Conservation (phyloP, 2,329 filamentous ascomycete species). For the Simplicillium aogashimaense region DNA sequence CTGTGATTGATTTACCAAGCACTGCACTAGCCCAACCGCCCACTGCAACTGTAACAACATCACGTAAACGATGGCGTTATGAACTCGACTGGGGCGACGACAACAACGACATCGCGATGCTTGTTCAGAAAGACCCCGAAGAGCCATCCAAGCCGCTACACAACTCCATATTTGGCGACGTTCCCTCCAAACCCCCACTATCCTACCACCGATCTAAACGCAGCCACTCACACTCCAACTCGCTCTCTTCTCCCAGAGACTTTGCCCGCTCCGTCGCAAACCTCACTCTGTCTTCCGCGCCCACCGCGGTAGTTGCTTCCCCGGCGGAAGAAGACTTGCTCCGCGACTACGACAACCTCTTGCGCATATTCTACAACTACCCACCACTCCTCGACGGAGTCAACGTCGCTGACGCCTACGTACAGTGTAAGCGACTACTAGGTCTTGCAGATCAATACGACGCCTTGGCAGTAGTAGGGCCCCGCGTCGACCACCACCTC, state of each 20-base stretch:
- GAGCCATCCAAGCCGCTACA: slow-evolving; percentile 12
- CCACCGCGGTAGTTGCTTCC: slow-evolving; percentile 29
- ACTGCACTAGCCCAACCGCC: slow-evolving; percentile 10
- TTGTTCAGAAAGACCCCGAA: slow-evolving; percentile 62
- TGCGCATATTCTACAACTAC: slow-evolving; percentile 94
- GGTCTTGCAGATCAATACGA: slow-evolving; percentile 92
- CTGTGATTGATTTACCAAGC: slow-evolving; percentile 10
- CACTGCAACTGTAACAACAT: slow-evolving; percentile 17
- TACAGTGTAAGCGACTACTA: slow-evolving; percentile 86
- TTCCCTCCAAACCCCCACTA: slow-evolving; percentile 8
- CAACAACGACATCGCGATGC: slow-evolving; percentile 72
- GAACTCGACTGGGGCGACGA: slow-evolving; percentile 70
- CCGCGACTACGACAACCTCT: slow-evolving; percentile 90
- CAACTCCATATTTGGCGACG: slow-evolving; percentile 27
- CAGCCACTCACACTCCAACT: slow-evolving; percentile 44
- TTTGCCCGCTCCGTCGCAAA: slow-evolving; percentile 89
- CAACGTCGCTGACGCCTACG: slow-evolving; percentile 86
- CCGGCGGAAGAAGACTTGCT: slow-evolving; percentile 65
- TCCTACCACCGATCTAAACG: slow-evolving; percentile 16
- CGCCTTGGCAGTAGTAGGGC: slow-evolving; percentile 76
- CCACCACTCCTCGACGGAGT: slow-evolving; percentile 70
- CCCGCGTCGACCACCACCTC: slow-evolving; percentile 86
- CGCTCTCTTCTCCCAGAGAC: slow-evolving; percentile 13
- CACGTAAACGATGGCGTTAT: slow-evolving; percentile 66
- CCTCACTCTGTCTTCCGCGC: slow-evolving; percentile 40